These are phyloP conservation scores for Hypoxylon sp. DNA, from an alignment of 2,329 filamentous ascomycete species.

Conservation along the genomic window DNA sequence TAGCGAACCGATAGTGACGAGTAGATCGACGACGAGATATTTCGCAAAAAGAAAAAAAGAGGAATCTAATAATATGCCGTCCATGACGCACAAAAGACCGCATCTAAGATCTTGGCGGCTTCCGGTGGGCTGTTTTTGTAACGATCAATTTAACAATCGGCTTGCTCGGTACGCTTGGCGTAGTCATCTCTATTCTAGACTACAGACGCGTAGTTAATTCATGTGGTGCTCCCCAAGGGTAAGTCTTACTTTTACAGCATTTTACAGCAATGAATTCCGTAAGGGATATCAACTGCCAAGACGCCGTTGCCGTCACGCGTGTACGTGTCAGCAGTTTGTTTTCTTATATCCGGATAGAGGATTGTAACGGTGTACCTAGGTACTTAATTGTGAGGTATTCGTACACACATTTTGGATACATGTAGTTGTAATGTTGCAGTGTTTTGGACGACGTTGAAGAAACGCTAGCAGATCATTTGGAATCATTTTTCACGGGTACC, in stretches of 20 bases:
- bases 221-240: background rate
- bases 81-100: slow-evolving; percentile 23
- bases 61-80: background rate
- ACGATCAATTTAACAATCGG: slow-evolving; percentile 20
- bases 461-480: slow-evolving; percentile 9
- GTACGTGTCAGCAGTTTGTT: slow-evolving; percentile 9
- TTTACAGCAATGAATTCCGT: background rate
- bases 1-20: background rate
- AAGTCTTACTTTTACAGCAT: background rate
- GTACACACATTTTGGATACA: background rate
- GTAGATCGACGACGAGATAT: slow-evolving; percentile 1
- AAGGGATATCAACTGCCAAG: slow-evolving; percentile 17
- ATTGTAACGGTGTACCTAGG: background rate
- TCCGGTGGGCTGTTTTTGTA: slow-evolving; percentile 32
- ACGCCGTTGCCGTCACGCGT: slow-evolving; percentile 19
- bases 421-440: background rate
- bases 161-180: slow-evolving; percentile 29
- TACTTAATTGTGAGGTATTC: background rate
- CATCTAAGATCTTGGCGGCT: slow-evolving; percentile 13
- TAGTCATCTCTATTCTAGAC: slow-evolving; percentile 14
- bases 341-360: slow-evolving; percentile 16
- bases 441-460: background rate
- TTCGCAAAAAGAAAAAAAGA: background rate
- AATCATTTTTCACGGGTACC: slow-evolving; percentile 1
- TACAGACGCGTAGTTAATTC: slow-evolving; percentile 15